Percentiles rank a stretch among this genome's conserved stretches.
phyloP scores from a whole-genome alignment of 805 yeast genomes.

The Yarrowia sp. region DNA sequence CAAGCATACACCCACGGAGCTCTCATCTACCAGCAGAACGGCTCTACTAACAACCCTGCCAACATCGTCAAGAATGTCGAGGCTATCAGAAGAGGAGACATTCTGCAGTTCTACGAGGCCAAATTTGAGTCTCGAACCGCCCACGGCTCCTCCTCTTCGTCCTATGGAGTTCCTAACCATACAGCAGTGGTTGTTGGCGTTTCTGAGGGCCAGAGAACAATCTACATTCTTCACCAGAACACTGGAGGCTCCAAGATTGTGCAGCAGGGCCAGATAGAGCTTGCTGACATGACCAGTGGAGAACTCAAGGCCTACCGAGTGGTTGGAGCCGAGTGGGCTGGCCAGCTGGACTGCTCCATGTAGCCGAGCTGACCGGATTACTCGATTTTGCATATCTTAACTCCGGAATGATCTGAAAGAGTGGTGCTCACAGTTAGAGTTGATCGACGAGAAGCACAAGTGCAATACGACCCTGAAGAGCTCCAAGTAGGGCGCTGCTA shows the following conservation, averaged over 20 bases:
- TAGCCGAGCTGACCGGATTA: neutral
- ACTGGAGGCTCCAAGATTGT: conserved; percentile 48
- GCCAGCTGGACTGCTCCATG: conserved; percentile 40
- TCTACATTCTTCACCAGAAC: conserved; percentile 49
- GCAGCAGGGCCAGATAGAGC: conserved; percentile 46
- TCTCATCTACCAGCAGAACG: conserved; percentile 44
- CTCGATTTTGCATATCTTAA: conserved; percentile 10
- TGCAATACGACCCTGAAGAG: neutral
- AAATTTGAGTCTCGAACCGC: conserved; percentile 43
- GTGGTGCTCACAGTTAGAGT: neutral
- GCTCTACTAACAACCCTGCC: conserved; percentile 38
- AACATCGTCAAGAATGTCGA: conserved; percentile 41
- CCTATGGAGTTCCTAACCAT: conserved; percentile 51
- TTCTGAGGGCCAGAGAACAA: conserved; percentile 40
- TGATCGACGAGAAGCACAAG: neutral
- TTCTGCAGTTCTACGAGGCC: conserved; percentile 49
- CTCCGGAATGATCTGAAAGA: neutral
- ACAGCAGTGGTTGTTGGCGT: conserved; percentile 49
- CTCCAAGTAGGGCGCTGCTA: too few relatives aligned
- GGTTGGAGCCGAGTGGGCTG: conserved; percentile 49
- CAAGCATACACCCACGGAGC: conserved; percentile 49
- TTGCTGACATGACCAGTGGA: conserved; percentile 47
- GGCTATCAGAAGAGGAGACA: conserved; percentile 51
- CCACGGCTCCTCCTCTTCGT: conserved; percentile 41
- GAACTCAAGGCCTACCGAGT: conserved; percentile 48